Base-by-base conservation (phyloP, 2,329 filamentous ascomycete genomes). In the Ophiostoma angusticollis region DNA sequence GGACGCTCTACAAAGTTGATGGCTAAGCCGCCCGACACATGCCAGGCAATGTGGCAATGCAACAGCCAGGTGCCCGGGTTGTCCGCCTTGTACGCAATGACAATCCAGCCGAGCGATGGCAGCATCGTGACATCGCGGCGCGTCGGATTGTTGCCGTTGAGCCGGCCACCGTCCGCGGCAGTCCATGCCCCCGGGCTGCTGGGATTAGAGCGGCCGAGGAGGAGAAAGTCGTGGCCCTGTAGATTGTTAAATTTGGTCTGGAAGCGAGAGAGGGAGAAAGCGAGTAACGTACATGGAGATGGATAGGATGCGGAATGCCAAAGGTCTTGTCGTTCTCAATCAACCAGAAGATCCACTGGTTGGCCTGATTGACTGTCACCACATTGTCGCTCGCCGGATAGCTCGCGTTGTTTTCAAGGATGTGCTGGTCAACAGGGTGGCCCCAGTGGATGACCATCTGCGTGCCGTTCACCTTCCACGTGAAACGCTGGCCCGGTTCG, bases 31-130 rank as follows among this genome's bases (percentile, higher is more conserved):
- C 60, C 58, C 23, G 52, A 54, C 11, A 65, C 56, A 49, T 72
- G 68, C 64, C 60, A 67, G 16, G 61, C 60, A 47, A 67, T 65
- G 47, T 66, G 62, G 50, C 62, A 65, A 46, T 65, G 62, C 49
- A 65, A 53, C 34, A 63, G 46, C 62, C 63, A 66, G 12, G 57
- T 50, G 30, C 67, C 67, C 0, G 67, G 67, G 44, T 70, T 70
- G 48, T 72, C 60, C 1, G 61, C 54, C 39, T 54, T 47, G 50
- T 66, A 70, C 1, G 60, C 65, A 12, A 70, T 52, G 8, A 62
- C 57, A 6, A 70, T 40, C 50, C 63, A 64, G 1, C 65, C 67
- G 4, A 50, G 50, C 2, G 49, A 48, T 0, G 63, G 61, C 6
- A 69, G 49, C 36, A 62, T 58, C 5, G 58, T 55, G 1, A 60